phyloP scores from a whole-genome alignment of 306 rosid species.

The Pachyrhizus erosus region DNA sequence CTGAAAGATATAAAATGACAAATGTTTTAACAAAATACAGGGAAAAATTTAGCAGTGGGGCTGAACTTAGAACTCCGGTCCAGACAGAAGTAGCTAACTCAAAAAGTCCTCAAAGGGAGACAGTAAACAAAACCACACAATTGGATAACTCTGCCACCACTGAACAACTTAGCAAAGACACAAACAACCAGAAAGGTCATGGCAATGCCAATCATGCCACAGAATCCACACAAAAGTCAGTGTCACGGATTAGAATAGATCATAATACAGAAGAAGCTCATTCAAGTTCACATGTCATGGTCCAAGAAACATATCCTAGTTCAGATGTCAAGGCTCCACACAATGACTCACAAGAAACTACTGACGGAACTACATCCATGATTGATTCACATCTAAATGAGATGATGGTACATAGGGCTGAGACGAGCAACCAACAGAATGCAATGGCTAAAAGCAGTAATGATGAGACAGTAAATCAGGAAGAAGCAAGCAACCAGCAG shows the following conservation, averaged over 20 bases:
- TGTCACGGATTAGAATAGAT: background rate
- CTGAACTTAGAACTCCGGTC: slow-evolving; percentile 32
- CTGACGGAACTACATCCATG: slow-evolving; percentile 43
- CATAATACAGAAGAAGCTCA: slow-evolving; percentile 31
- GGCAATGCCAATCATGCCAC: slow-evolving; percentile 19
- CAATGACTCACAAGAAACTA: slow-evolving; percentile 34
- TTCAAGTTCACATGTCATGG: slow-evolving; percentile 34
- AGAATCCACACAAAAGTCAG: slow-evolving; percentile 23
- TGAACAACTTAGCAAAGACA: slow-evolving; percentile 35
- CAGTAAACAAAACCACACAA: background rate
- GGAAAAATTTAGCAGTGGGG: slow-evolving; percentile 59
- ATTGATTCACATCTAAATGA: slow-evolving; percentile 53
- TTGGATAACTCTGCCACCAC: slow-evolving; percentile 33
- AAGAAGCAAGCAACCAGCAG: slow-evolving; percentile 35
- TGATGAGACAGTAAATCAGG: slow-evolving; percentile 44
- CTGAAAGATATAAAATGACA: background rate
- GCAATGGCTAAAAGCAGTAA: slow-evolving; percentile 27
- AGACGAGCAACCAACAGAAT: slow-evolving; percentile 39
- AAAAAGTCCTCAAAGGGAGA: slow-evolving; percentile 39
- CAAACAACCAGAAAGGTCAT: slow-evolving; percentile 18
- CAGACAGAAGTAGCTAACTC: slow-evolving; percentile 42
- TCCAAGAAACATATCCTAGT: slow-evolving; percentile 35
- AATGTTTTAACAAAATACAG: slow-evolving; percentile 50
- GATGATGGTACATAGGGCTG: slow-evolving; percentile 37
- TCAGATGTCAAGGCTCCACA: slow-evolving; percentile 34